Evolutionary conservation across 192 early-diverging fungal genomes (phyloP).

Genomic region (Coemansia sp.): DNA sequence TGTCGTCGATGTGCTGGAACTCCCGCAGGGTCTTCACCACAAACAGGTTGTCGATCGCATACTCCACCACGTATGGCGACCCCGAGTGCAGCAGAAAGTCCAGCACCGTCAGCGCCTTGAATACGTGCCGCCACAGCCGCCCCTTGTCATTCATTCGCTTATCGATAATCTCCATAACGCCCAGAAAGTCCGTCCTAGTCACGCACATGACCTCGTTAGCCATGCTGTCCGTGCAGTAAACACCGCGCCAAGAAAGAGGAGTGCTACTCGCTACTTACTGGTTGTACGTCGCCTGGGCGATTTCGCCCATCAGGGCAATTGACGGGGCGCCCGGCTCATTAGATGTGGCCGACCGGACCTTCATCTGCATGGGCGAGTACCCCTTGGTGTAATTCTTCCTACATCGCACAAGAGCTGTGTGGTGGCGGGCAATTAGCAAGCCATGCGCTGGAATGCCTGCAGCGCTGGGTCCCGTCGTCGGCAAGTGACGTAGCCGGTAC

Average conservation of each 20-base stretch:
- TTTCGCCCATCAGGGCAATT: constrained; percentile 73
- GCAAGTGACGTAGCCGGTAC: background rate
- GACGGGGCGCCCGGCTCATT: constrained; percentile 77
- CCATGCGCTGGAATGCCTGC: no score
- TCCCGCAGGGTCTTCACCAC: constrained; percentile 95
- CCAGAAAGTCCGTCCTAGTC: constrained; percentile 77
- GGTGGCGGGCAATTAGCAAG: background rate
- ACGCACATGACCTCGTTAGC: no score
- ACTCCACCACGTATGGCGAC: constrained; percentile 79
- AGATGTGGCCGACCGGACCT: constrained; percentile 79
- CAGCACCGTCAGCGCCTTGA: constrained; percentile 84
- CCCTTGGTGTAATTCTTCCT: constrained; percentile 90
- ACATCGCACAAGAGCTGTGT: background rate
- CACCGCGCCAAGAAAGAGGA: background rate
- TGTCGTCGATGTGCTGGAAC: constrained; percentile 94
- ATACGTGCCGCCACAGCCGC: constrained; percentile 98
- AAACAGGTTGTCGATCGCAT: constrained; percentile 84
- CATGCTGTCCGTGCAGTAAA: no score
- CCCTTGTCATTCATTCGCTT: constrained; percentile 96
- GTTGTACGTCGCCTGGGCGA: constrained; percentile 78
- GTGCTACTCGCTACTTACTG: constrained; percentile 65
- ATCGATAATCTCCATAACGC: constrained; percentile 98
- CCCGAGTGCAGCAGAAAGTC: constrained; percentile 83
- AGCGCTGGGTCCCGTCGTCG: background rate
- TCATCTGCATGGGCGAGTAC: constrained; percentile 88